Evolutionary conservation across 1,139 yeast genomes (phyloP).

Genomic region (Candida dubliniensis): DNA sequence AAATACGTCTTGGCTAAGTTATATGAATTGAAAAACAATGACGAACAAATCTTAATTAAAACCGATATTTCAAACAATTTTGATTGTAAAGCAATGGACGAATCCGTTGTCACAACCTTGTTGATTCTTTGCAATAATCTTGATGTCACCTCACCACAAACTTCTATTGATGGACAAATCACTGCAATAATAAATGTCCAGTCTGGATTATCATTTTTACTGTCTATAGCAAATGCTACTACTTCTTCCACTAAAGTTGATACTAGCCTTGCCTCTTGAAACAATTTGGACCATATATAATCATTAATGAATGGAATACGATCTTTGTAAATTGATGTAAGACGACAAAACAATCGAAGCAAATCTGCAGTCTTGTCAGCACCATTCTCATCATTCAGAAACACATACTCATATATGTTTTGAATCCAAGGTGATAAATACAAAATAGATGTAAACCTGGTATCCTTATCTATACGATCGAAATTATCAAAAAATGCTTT

Average conservation of each 20-base stretch:
- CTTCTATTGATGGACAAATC: constrained; percentile 71
- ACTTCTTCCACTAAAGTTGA: constrained; percentile 69
- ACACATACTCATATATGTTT: constrained; percentile 62
- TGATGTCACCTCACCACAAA: constrained; percentile 65
- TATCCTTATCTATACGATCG: constrained; percentile 39
- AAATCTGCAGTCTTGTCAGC: constrained; percentile 61
- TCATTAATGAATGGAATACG: constrained; percentile 41
- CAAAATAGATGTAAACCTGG: constrained; percentile 43
- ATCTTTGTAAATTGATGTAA: constrained; percentile 53
- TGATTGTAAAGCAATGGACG: constrained; percentile 59
- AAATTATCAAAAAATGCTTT: constrained; percentile 60
- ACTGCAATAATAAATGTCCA: constrained; percentile 66
- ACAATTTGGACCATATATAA: constrained; percentile 70
- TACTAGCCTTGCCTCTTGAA: constrained; percentile 60
- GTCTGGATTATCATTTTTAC: constrained; percentile 68
- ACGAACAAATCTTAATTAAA: constrained; percentile 63
- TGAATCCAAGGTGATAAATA: constrained; percentile 79
- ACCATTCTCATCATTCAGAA: constrained; percentile 55
- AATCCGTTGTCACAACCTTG: constrained; percentile 44
- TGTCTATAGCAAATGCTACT: constrained; percentile 70
- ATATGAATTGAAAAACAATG: constrained; percentile 72
- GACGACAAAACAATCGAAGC: constrained; percentile 61
- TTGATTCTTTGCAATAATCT: constrained; percentile 55
- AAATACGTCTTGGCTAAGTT: constrained; percentile 63
- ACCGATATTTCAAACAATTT: constrained; percentile 74